phyloP scores from a whole-genome alignment of 805 yeast genomes.

The Schizosaccharomyces cryophilus region DNA sequence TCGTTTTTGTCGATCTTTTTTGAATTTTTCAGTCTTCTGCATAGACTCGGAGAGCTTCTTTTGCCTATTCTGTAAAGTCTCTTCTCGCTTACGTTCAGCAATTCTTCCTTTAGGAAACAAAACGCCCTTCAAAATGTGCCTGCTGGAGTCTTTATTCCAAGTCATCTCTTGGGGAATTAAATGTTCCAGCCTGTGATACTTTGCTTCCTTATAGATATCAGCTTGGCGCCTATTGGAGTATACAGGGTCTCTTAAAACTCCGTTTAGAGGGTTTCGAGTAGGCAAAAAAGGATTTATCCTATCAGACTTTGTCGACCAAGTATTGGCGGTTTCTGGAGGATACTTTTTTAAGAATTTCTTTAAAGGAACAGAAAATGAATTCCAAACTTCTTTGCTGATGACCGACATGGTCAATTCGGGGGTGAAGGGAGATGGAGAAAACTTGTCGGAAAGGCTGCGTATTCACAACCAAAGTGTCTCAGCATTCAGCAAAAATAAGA shows the following conservation, averaged over 20 bases:
- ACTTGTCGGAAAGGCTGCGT: too few species aligned
- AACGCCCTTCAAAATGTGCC: not conserved
- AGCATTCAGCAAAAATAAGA: too few species aligned
- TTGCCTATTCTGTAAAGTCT: not conserved
- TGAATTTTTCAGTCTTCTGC: not conserved
- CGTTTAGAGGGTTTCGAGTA: not conserved
- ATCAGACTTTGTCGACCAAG: not conserved
- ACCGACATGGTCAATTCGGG: not conserved
- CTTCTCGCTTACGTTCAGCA: not conserved
- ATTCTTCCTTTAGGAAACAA: not conserved
- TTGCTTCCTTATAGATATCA: not conserved
- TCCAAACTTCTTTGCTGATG: not conserved
- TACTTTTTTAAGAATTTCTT: not conserved
- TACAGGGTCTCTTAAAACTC: not conserved
- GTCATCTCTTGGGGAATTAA: not conserved
- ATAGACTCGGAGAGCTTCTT: not conserved
- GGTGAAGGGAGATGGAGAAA: too few species aligned
- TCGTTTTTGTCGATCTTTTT: not conserved
- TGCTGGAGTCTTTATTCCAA: not conserved
- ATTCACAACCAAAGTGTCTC: too few species aligned
- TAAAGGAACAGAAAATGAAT: not conserved
- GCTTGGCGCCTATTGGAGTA: constrained; percentile 1
- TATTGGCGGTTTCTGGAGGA: not conserved
- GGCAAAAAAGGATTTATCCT: constrained; percentile 1
- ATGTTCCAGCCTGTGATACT: not conserved